Evolutionary conservation across 2,329 filamentous ascomycete species (phyloP).

Genomic region (Xylariaceae sp.): DNA sequence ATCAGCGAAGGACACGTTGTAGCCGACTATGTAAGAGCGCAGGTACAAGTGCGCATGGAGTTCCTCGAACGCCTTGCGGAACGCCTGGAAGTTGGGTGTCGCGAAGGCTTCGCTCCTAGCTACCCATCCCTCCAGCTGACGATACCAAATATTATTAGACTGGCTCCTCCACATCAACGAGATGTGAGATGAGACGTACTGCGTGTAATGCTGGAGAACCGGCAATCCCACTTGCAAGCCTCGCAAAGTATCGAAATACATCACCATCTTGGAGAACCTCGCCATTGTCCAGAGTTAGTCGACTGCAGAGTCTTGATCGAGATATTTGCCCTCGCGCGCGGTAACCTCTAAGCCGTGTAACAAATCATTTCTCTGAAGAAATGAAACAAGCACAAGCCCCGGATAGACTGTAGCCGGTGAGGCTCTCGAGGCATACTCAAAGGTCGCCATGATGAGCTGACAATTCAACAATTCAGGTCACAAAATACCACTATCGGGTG

Average conservation of each 20-base stretch:
- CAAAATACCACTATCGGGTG: no score
- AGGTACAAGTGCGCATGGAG: conserved; percentile 60
- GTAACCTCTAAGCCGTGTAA: neutral
- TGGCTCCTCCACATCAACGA: no score
- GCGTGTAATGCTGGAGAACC: neutral
- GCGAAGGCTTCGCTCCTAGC: conserved; percentile 1
- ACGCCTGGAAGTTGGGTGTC: conserved; percentile 1
- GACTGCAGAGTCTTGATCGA: neutral
- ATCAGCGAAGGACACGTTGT: conserved; percentile 67
- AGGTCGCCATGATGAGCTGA: conserved; percentile 2
- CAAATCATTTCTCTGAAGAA: neutral
- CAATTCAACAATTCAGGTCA: no score
- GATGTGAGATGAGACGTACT: neutral
- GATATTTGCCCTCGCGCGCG: conserved; percentile 1
- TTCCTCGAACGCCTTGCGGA: conserved; percentile 8
- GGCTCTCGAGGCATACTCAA: conserved; percentile 2
- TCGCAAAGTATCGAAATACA: conserved; percentile 1
- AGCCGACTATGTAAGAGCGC: conserved; percentile 75
- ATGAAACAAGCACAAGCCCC: neutral
- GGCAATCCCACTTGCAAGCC: neutral
- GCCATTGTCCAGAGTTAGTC: conserved; percentile 1
- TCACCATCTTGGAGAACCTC: conserved; percentile 1
- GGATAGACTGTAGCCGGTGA: conserved; percentile 1
- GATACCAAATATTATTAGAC: neutral
- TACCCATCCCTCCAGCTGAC: conserved; percentile 7